A percentile compares a stretch with the other conserved stretches of the same genome.
phyloP scores from a whole-genome alignment of 345 rosid genomes.

The Syzygium oleosum region DNA sequence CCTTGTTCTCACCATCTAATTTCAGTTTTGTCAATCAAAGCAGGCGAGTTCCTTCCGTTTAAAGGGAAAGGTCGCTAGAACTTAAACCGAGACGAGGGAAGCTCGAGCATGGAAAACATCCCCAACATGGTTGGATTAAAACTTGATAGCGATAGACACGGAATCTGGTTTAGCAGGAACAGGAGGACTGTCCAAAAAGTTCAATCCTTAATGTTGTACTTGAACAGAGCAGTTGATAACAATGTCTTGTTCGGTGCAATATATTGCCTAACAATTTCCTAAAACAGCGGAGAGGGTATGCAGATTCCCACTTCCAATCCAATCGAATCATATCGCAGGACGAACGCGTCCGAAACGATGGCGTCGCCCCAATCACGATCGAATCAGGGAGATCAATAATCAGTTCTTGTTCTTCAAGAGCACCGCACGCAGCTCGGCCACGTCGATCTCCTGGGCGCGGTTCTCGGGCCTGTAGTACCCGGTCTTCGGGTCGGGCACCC shows the following conservation, averaged over 20 bases:
- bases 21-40: not conserved
- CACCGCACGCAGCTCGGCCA: conserved; percentile 51
- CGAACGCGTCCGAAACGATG: no score
- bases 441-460: conserved; percentile 51
- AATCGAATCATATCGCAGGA: no score
- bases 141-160: not conserved
- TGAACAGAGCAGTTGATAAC: not conserved
- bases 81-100: not conserved
- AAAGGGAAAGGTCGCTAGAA: not conserved
- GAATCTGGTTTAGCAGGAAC: not conserved
- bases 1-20: not conserved
- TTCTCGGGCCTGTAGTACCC: conserved; percentile 79
- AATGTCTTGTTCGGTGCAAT: not conserved
- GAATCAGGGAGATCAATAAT: no score
- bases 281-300: no score
- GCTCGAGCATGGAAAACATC: not conserved
- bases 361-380: no score
- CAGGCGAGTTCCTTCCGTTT: not conserved
- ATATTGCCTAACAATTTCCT: no score
- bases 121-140: not conserved
- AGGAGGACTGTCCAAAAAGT: not conserved
- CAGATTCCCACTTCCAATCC: no score
- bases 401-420: conserved; percentile 46
- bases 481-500: conserved; percentile 86
- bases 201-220: not conserved